Evolutionary conservation across 768 basidiomycete genomes (phyloP), one percentile per base, ranked within the genome.

Genomic region (Phaffia australis): DNA sequence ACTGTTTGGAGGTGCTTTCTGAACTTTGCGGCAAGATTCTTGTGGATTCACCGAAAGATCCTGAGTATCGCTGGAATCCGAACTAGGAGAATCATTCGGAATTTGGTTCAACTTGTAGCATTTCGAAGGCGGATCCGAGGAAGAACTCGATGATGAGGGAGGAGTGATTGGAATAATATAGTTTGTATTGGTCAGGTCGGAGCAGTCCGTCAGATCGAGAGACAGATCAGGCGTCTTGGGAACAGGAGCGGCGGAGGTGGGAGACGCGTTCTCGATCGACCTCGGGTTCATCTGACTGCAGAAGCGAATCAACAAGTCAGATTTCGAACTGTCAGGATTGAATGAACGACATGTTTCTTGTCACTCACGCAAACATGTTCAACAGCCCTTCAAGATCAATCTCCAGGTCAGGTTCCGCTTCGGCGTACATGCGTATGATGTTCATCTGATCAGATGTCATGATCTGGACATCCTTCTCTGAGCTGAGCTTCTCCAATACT

Each of bases 351-450:
- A 8, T n/a, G 19, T 18, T 29, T 29, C 16, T 6, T 27, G 23
- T 25, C 49, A 51, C 60, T 61, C 60, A 61, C 60, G 52, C 25
- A 3, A 61, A 23, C 14, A 61, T 27, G 49, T 61, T 51, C 18
- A 61, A 32, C 4, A 61, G 60, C 21, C 46, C 60, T 11, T 50
- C 47, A 32, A 61, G 46, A 19, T 29, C 32, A 25, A 61, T 27
- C 60, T 61, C 60, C 49, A 61, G 47, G 60, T 61, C 60, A 21
- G 60, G 60, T n/a, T 47, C 29, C 60, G 35, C 46, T 25, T 30
- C 60, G 15, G 46, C 60, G 47, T 50, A 50, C 16, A 48, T 51
- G 16, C 52, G 29, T 8, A 61, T 51, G 47, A 61, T 29, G 27
- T 48, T 25, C n/a, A 29, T 61, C 60, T 61, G 27, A 7, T 50